Conservation (phyloP, 2,329 filamentous ascomycete genomes). For the Thelonectria discophora region DNA sequence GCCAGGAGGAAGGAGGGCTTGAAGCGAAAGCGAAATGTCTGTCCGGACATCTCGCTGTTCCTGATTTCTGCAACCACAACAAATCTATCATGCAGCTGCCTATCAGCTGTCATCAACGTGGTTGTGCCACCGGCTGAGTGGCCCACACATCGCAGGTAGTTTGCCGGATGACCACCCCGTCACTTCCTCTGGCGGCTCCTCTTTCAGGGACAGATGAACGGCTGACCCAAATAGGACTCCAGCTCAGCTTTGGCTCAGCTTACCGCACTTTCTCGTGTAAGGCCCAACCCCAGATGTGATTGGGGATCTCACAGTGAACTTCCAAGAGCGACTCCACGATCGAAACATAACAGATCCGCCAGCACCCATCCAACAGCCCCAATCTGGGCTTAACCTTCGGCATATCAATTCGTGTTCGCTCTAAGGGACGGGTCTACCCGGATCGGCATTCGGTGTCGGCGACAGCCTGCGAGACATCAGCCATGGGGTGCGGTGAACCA, state of each 20-base stretch:
- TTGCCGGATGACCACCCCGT: conserved; percentile 1
- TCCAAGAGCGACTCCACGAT: conserved; percentile 18
- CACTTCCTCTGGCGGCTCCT: conserved; percentile 3
- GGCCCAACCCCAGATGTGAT: neutral
- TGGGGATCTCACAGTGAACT: neutral
- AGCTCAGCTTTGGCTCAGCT: neutral
- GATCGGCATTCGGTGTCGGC: conserved; percentile 33
- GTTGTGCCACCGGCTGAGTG: neutral
- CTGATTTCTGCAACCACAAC: neutral
- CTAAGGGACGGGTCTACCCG: conserved; percentile 19
- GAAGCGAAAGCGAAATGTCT: neutral
- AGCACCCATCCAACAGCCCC: conserved; percentile 10
- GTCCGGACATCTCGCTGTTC: neutral
- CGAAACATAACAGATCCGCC: conserved; percentile 27
- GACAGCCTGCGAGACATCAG: conserved; percentile 23
- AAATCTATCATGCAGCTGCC: conserved; percentile 19
- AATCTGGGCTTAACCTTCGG: conserved; percentile 7
- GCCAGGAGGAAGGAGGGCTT: neutral
- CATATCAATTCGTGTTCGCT: conserved; percentile 9
- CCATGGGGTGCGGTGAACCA: conserved; percentile 36
- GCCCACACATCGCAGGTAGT: neutral
- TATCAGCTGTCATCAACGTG: conserved; percentile 25
- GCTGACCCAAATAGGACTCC: neutral
- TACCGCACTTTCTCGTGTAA: neutral
- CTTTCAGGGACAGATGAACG: neutral